Evolutionary conservation across 73 alveolate genomes (phyloP).

Genomic region (Paramecium octaurelia): DNA sequence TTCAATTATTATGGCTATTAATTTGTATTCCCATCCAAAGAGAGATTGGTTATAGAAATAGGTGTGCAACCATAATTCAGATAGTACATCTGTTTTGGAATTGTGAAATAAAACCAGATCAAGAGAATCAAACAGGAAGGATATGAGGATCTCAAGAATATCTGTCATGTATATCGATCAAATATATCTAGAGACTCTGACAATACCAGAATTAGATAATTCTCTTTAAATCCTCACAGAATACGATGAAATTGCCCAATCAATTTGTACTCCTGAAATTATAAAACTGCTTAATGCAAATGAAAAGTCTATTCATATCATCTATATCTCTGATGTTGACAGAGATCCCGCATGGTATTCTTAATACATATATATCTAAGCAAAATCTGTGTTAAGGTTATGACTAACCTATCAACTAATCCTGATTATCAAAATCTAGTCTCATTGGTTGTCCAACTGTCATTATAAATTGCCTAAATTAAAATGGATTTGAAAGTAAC

Average conservation of each 20-base stretch:
- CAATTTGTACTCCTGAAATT: not conserved
- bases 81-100: slow-evolving; percentile 10
- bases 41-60: slow-evolving; percentile 14
- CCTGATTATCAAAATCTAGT: not conserved
- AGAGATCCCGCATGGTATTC: slow-evolving; percentile 31
- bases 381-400: not conserved
- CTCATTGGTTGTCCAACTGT: not conserved
- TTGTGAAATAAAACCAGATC: not conserved
- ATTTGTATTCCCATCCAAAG: slow-evolving; percentile 2
- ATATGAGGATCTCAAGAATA: slow-evolving; percentile 31
- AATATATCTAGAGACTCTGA: not conserved
- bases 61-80: slow-evolving; percentile 11
- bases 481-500: not conserved
- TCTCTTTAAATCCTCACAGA: not conserved
- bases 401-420: not conserved
- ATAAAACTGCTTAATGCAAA: not conserved
- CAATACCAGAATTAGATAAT: slow-evolving; percentile 25
- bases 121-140: slow-evolving; percentile 28
- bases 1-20: slow-evolving; percentile 26
- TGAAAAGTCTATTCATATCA: not conserved
- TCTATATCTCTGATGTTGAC: slow-evolving; percentile 39
- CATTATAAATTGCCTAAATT: not conserved
- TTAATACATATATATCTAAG: not conserved
- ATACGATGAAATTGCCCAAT: slow-evolving; percentile 17
- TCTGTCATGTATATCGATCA: slow-evolving; percentile 5